phyloP scores from a whole-genome alignment of 352 stramenopile species.

The Peronospora belbahrii region DNA sequence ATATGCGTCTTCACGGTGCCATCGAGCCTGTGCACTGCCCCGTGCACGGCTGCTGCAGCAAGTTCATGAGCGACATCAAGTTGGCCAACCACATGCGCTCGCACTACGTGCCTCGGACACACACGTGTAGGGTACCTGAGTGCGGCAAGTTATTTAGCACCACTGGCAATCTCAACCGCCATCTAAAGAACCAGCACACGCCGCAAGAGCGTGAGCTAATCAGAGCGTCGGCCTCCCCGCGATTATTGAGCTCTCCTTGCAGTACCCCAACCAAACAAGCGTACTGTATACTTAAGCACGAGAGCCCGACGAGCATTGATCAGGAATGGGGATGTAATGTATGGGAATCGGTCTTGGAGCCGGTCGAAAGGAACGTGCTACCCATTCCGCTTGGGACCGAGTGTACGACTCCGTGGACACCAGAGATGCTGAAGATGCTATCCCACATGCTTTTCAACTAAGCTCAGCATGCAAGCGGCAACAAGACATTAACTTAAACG shows the following conservation, averaged over 20 bases:
- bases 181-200: slow-evolving; percentile 39
- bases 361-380: no score
- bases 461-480: no score
- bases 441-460: slow-evolving; percentile 31
- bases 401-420: slow-evolving; percentile 30
- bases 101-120: slow-evolving; percentile 29
- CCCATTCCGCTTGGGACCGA: slow-evolving; percentile 19
- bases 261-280: slow-evolving; percentile 19
- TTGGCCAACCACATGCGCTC: slow-evolving; percentile 37
- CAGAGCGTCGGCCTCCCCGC: slow-evolving; percentile 6
- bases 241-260: slow-evolving; percentile 12
- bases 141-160: slow-evolving; percentile 48
- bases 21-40: slow-evolving; percentile 32
- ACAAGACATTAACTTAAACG: no score
- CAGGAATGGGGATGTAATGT: slow-evolving; percentile 19
- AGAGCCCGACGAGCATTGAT: slow-evolving; percentile 28
- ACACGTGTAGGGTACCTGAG: slow-evolving; percentile 27
- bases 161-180: slow-evolving; percentile 43
- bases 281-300: slow-evolving; percentile 10
- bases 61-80: slow-evolving; percentile 36
- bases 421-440: slow-evolving; percentile 35
- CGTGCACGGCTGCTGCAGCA: slow-evolving; percentile 18
- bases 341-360: slow-evolving; percentile 16
- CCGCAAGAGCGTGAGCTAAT: slow-evolving; percentile 18
- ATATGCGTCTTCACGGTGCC: slow-evolving; percentile 37